Evolutionary conservation across 83 land plant genomes (phyloP).

Genomic region (Larix sibirica): DNA sequence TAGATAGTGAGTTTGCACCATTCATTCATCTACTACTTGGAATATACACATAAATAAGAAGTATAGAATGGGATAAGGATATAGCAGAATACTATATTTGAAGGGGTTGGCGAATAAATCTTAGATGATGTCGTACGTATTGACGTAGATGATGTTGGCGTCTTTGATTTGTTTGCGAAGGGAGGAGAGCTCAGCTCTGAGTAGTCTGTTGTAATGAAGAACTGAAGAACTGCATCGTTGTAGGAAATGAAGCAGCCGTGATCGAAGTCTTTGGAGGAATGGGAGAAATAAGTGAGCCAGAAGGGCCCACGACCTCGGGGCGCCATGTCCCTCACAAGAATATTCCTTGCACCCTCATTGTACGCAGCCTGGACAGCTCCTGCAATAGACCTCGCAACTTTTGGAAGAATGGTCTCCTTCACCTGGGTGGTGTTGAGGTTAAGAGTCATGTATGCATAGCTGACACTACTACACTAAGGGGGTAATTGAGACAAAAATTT

Average conservation of each 20-base stretch:
- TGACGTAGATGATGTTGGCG: conserved; percentile 11
- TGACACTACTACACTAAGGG: background rate
- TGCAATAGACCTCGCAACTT: conserved; percentile 9
- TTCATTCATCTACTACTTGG: no score
- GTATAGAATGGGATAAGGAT: no score
- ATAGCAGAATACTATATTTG: background rate
- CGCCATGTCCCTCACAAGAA: conserved; percentile 21
- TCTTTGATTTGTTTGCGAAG: conserved; percentile 16
- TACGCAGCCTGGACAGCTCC: conserved; percentile 22
- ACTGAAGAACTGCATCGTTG: conserved; percentile 25
- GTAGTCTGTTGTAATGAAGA: conserved; percentile 17
- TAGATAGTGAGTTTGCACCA: no score
- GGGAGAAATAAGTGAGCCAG: conserved; percentile 20
- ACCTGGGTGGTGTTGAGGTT: conserved; percentile 17
- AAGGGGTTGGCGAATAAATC: background rate
- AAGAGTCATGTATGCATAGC: conserved; percentile 23
- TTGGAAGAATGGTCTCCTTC: conserved; percentile 11
- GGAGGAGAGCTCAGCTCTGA: conserved; percentile 2
- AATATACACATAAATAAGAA: no score
- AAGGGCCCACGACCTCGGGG: conserved; percentile 30
- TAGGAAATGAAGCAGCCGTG: conserved; percentile 20
- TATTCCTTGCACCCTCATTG: conserved; percentile 21
- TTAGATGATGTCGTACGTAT: conserved; percentile 24
- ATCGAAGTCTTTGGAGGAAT: conserved; percentile 15
- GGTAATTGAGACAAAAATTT: no score